Evolutionary conservation across 768 basidiomycete genomes (phyloP), one percentile per base, ranked within the genome.

Genomic region (Mycena galericulata): DNA sequence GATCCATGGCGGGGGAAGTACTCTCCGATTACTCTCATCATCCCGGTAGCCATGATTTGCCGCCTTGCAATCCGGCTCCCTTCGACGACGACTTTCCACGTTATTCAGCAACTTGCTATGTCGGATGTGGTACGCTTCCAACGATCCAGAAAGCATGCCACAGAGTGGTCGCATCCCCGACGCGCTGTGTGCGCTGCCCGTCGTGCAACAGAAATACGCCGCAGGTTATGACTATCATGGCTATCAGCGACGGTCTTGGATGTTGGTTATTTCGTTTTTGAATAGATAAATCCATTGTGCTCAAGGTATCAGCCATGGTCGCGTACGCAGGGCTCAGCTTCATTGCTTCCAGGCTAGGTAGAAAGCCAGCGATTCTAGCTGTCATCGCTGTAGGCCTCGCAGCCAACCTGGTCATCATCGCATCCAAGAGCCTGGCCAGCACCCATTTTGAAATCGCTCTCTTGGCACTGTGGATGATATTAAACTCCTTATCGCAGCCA

Each of bases 71-170:
- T 54, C 56, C 62, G 62, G 2, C 62, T 69, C 34, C 68, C 62
- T 14, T 65, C 68, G n/a, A 69, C 68, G n/a, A 65, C 68, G 12
- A 69, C 68, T n/a, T 65, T 65, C 24, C 57, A 60, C 62, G 27
- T 69, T 40, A 53, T 69, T 32, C 47, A 69, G 34, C 62, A 65
- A 22, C n/a, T 50, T 69, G 9, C 15, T 65, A 34, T 69, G 68
- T 54, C 62, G 58, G 10, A 10, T 60, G 15, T 69, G 49, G 56
- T 69, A 68, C 38, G 5, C 34, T 0, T 40, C 62, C 10, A 22
- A 60, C 27, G 68, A 65, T 17, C 56, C 68, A 2, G 46, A 26
- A 6, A 41, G 45, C 11, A 47, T 64, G 4, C 68, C 68, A 2
- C 11, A 49, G 22, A 32, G 34, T 9, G 68, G 68, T 0, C 47